phyloP scores from a whole-genome alignment of 2,329 filamentous ascomycete genomes.

The Verruconis gallopava region DNA sequence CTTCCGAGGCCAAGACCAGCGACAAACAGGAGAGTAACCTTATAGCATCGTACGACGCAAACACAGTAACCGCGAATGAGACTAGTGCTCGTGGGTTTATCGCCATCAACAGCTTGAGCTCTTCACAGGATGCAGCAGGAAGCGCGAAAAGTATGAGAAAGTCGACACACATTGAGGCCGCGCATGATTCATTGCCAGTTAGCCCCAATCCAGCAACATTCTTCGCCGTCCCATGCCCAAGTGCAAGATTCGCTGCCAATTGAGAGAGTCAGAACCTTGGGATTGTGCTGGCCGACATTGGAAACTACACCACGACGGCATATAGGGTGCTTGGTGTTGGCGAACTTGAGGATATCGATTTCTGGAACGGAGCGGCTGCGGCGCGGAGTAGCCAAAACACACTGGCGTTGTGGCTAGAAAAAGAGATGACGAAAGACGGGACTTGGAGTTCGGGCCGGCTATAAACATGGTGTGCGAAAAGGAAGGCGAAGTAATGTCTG shows the following conservation, averaged over 20 bases:
- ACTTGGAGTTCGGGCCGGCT: constrained; percentile 5
- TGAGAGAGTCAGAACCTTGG: constrained; percentile 10
- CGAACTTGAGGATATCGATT: constrained; percentile 7
- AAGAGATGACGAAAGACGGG: constrained; percentile 1
- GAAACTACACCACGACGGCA: constrained; percentile 9
- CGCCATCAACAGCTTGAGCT: constrained; percentile 11
- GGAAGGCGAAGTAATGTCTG: constrained; percentile 3
- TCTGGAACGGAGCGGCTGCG: constrained; percentile 7
- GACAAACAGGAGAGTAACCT: constrained; percentile 11
- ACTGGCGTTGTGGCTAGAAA: constrained; percentile 7
- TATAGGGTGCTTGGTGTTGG: constrained; percentile 13
- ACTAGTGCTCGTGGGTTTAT: constrained; percentile 10
- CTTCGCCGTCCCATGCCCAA: constrained; percentile 10
- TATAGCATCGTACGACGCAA: constrained; percentile 10
- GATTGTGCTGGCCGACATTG: constrained; percentile 11
- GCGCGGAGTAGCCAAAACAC: constrained; percentile 2
- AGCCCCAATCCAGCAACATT: constrained; percentile 11
- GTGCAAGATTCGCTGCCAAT: constrained; percentile 4
- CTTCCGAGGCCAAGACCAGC: constrained; percentile 5
- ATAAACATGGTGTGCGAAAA: constrained; percentile 2
- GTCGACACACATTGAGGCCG: constrained; percentile 10
- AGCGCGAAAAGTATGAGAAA: constrained; percentile 11
- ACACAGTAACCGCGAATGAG: constrained; percentile 10
- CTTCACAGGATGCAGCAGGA: constrained; percentile 10
- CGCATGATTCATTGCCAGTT: constrained; percentile 10